phyloP scores from a whole-genome alignment of 345 rosid genomes.

The Diplotaxis tenuifolia region DNA sequence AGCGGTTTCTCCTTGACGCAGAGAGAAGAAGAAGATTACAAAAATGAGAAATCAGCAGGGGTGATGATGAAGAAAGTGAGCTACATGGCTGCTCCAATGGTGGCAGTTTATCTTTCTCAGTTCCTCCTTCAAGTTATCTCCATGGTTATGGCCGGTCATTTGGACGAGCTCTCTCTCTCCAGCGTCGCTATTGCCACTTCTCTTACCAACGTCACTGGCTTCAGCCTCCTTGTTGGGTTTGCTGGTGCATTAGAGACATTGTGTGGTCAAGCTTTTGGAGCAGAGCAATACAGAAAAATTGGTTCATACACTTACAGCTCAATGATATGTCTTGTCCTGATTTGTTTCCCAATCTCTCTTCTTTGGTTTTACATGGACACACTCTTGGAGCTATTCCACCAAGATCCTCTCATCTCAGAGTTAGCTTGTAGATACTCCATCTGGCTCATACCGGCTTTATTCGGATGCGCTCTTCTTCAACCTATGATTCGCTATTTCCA shows the following conservation, averaged over 20 bases:
- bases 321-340: conserved; percentile 28
- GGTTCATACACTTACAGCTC: conserved; percentile 45
- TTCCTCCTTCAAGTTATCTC: conserved; percentile 35
- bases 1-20: conserved; percentile 19
- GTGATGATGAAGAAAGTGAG: conserved; percentile 35
- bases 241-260: conserved; percentile 40
- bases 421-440: conserved; percentile 44
- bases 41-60: not conserved
- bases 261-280: conserved; percentile 62
- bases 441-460: conserved; percentile 46
- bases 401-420: conserved; percentile 43
- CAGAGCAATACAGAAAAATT: conserved; percentile 42
- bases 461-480: conserved; percentile 44
- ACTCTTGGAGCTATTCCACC: conserved; percentile 34
- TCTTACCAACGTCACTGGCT: conserved; percentile 31
- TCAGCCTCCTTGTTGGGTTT: conserved; percentile 29
- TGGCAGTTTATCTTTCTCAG: conserved; percentile 31
- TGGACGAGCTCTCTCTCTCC: conserved; percentile 31
- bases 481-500: conserved; percentile 44
- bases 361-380: conserved; percentile 48
- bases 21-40: not conserved
- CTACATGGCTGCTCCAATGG: conserved; percentile 39
- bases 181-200: conserved; percentile 32
- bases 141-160: conserved; percentile 37
- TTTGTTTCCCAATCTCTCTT: conserved; percentile 41